Percentiles rank a stretch among this genome's conserved stretches.
These are phyloP conservation scores for Aspergillus carlsbadensis DNA, from an alignment of 495 filamentous ascomycete species.

Conservation along the genomic window DNA sequence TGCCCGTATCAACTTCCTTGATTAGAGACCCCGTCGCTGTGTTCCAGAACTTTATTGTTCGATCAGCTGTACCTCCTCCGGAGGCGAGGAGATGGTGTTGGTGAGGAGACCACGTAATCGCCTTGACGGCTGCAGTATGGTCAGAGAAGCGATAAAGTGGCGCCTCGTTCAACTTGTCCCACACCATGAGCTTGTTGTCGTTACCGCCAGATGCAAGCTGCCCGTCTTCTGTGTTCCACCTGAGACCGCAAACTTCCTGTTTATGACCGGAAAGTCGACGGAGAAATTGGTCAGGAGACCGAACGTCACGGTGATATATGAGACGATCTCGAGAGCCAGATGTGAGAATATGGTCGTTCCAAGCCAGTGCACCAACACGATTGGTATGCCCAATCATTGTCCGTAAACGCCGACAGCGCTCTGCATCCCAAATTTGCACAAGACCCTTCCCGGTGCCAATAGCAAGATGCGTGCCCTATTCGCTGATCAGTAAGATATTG, in stretches of 20 bases:
- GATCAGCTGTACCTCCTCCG: conserved; percentile 92
- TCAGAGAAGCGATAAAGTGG: conserved; percentile 90
- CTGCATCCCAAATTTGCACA: conserved; percentile 97
- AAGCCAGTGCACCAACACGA: conserved; percentile 86
- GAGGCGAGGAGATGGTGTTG: conserved; percentile 92
- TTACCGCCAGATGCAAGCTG: conserved; percentile 97
- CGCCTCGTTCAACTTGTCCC: conserved; percentile 87
- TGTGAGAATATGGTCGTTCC: conserved; percentile 97
- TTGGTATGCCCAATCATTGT: conserved; percentile 97
- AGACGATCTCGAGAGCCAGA: conserved; percentile 91
- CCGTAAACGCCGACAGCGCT: conserved; percentile 75
- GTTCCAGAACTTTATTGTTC: conserved; percentile 97
- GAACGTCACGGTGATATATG: conserved; percentile 94
- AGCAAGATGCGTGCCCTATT: conserved; percentile 83
- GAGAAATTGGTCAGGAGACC: conserved; percentile 86
- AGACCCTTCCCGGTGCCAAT: conserved; percentile 92
- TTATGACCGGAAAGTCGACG: conserved; percentile 85
- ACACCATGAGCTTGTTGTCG: conserved; percentile 97
- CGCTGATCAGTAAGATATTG: conserved; percentile 7
- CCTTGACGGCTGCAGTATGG: conserved; percentile 94
- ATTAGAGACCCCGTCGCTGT: conserved; percentile 74
- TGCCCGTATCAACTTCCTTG: conserved; percentile 90
- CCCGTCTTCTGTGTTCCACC: conserved; percentile 94
- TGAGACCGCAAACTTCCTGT: conserved; percentile 96
- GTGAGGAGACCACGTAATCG: conserved; percentile 98